Evolutionary conservation across 805 yeast species (phyloP), one percentile per base, ranked within the genome.

Genomic region (Teunomyces pallodes): DNA sequence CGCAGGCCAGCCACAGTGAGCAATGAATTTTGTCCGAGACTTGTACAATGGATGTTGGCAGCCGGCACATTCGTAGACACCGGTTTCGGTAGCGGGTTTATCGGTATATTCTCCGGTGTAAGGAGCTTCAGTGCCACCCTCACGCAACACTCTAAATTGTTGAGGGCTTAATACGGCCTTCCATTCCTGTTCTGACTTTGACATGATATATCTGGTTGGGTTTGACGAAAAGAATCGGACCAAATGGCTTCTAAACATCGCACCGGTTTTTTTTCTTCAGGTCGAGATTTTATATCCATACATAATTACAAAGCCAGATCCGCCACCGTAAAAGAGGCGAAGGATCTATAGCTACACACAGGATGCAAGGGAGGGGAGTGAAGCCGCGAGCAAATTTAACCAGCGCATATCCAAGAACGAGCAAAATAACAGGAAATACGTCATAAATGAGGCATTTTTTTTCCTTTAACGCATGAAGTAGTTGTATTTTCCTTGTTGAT

Each of bases 1-100:
- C 0, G 97, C 91, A 1, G 99, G 99, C 99, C 99, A 94, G 2
- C 99, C 99, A 66, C 99, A 94, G 46, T 90, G 90, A 9, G 96
- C 82, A 49, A 86, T 84, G 59, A 94, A 94, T 66, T 94, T 92
- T 3, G 96, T 79, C 29, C 77, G 72, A 27, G 96, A 83, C 51
- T 78, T 77, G 66, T 94, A 94, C 28, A 94, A 69, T 9, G 97
- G 96, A 39, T 79, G 72, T 44, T 75, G 76, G 67, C 99, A 94
- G 5, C 86, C 98, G 0, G 87, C 97, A 70, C 99, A 94, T 41
- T 72, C 70, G 66, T 90, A 94, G 2, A 80, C 70, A 0, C 97
- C 98, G 2, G 54, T 55, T 4, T 69, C 63, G 33, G 74, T 69
- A 45, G 80, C 76, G 0, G 84, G 87, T 58, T 57, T 74, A 26